phyloP scores from a whole-genome alignment of 2,329 filamentous ascomycete genomes.

The Teratosphaeria epicoccoides region DNA sequence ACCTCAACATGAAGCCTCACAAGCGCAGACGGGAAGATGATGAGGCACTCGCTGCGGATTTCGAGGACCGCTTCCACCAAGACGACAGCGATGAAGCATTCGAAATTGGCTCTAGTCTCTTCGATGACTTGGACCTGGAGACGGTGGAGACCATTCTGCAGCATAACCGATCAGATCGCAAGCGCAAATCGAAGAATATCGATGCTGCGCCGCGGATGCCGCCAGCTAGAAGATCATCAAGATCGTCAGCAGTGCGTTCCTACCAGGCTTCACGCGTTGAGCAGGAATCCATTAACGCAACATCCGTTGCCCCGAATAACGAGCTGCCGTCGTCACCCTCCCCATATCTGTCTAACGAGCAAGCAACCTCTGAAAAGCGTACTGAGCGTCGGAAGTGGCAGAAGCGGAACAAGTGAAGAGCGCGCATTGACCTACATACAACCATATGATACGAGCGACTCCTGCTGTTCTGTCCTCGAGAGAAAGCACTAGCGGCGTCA shows the following conservation, averaged over 20 bases:
- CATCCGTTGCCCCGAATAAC: not conserved
- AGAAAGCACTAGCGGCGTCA: no score
- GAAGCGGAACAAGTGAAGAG: not conserved
- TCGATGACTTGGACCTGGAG: not conserved
- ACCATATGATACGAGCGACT: not conserved
- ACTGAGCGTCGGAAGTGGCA: not conserved
- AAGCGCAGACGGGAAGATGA: not conserved
- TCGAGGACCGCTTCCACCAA: not conserved
- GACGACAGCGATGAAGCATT: not conserved
- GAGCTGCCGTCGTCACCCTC: not conserved
- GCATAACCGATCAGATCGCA: not conserved
- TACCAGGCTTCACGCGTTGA: not conserved
- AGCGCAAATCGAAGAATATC: not conserved
- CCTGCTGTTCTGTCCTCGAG: no score
- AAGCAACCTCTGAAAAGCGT: not conserved
- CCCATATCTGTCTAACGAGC: not conserved
- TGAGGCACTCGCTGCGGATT: not conserved
- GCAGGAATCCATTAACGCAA: not conserved
- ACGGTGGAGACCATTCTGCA: not conserved
- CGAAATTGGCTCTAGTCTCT: not conserved
- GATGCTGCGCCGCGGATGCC: not conserved
- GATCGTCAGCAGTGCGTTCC: not conserved
- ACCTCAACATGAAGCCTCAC: conserved; percentile 3
- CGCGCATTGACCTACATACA: not conserved
- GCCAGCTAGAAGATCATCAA: not conserved